Evolutionary conservation across 805 yeast genomes (phyloP).

Genomic region (Yarrowia sp.): DNA sequence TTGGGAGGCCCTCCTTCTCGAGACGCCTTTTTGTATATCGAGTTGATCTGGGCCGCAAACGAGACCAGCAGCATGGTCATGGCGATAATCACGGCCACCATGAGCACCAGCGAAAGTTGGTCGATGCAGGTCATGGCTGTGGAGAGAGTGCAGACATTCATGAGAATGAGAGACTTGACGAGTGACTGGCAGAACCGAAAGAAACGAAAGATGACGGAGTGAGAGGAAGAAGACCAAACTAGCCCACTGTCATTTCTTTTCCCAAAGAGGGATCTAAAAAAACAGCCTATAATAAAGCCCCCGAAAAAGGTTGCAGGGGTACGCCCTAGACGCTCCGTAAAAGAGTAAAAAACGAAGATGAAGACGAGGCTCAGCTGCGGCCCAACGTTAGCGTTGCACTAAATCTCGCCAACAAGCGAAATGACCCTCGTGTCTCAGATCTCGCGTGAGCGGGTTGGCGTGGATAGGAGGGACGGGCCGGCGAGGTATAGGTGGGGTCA

Average conservation of each 20-base stretch:
- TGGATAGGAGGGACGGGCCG: too few relatives aligned
- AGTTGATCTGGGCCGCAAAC: constrained; percentile 22
- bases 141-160: too few relatives aligned
- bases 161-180: too few relatives aligned
- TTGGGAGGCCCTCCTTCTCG: not conserved
- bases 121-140: not conserved
- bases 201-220: not conserved
- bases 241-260: constrained; percentile 22
- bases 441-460: not conserved
- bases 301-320: constrained; percentile 25
- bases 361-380: too few relatives aligned
- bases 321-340: not conserved
- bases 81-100: constrained; percentile 20
- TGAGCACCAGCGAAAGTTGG: constrained; percentile 1
- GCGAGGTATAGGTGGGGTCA: too few relatives aligned
- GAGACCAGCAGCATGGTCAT: constrained; percentile 3
- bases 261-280: constrained; percentile 4
- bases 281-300: constrained; percentile 20
- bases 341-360: too few relatives aligned
- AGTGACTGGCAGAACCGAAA: too few relatives aligned
- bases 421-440: constrained; percentile 13
- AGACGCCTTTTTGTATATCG: constrained; percentile 11
- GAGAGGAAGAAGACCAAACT: too few relatives aligned
- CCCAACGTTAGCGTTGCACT: not conserved
- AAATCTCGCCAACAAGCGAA: constrained; percentile 8